These are phyloP conservation scores for Crithidia brevicula DNA, from an alignment of 208 protist genomes.

Conservation along the genomic window DNA sequence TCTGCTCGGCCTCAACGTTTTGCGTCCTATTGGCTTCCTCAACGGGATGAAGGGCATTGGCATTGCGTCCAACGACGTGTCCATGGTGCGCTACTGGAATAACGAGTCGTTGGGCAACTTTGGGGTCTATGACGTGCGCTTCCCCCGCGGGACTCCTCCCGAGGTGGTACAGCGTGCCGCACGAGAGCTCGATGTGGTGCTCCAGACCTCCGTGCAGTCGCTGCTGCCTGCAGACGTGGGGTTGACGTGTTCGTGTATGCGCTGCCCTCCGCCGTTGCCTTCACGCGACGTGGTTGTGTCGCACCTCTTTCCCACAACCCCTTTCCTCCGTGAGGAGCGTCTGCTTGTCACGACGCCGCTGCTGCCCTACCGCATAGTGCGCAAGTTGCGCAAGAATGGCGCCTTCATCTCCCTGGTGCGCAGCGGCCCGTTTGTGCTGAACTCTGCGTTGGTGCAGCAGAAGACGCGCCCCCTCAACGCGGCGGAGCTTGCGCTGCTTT, in stretches of 20 bases:
- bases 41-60: slow-evolving; percentile 79
- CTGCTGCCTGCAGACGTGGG: slow-evolving; percentile 40
- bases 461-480: slow-evolving; percentile 48
- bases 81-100: slow-evolving; percentile 90
- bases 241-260: slow-evolving; percentile 62
- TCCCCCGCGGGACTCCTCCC: slow-evolving; percentile 58
- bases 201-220: slow-evolving; percentile 39
- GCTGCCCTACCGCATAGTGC: slow-evolving; percentile 69
- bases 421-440: slow-evolving; percentile 75
- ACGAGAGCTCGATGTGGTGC: slow-evolving; percentile 29
- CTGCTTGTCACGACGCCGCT: slow-evolving; percentile 74
- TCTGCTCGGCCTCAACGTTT: slow-evolving; percentile 75
- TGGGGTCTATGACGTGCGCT: slow-evolving; percentile 85
- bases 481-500: slow-evolving; percentile 76
- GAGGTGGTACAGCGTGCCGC: slow-evolving; percentile 53
- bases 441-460: slow-evolving; percentile 36
- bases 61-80: slow-evolving; percentile 83
- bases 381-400: slow-evolving; percentile 52
- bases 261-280: slow-evolving; percentile 17
- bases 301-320: slow-evolving; percentile 12
- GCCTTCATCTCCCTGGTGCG: slow-evolving; percentile 65
- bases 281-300: slow-evolving; percentile 22
- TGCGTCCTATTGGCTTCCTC: slow-evolving; percentile 81
- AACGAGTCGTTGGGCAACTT: slow-evolving; percentile 89
- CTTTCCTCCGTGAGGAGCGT: slow-evolving; percentile 40